These are phyloP conservation scores for Penicillium psychrofluorescens DNA, from an alignment of 495 filamentous ascomycete species.

Conservation along the genomic window DNA sequence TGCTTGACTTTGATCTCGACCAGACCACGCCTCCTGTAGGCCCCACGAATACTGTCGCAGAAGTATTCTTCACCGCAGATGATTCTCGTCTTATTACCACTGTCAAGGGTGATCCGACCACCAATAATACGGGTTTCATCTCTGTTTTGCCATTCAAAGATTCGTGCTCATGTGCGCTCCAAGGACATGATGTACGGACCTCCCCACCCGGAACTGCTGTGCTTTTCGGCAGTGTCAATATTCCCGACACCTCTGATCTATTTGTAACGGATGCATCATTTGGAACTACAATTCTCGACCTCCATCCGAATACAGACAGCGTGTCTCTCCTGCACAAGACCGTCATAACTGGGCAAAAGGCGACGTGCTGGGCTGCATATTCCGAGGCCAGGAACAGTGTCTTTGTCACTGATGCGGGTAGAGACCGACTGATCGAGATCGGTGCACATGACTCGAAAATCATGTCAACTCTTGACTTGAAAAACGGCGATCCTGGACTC, in stretches of 20 bases:
- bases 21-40: conserved; percentile 39
- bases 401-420: conserved; percentile 47
- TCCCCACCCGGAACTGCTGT: conserved; percentile 43
- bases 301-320: conserved; percentile 10
- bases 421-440: conserved; percentile 48
- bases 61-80: conserved; percentile 49
- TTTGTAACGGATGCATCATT: conserved; percentile 51
- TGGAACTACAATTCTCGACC: conserved; percentile 37
- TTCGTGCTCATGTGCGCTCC: neutral
- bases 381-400: conserved; percentile 20
- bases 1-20: too few relatives aligned
- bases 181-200: conserved; percentile 18
- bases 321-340: conserved; percentile 3
- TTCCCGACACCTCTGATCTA: conserved; percentile 32
- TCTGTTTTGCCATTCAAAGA: conserved; percentile 36
- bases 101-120: conserved; percentile 47
- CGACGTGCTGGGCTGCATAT: conserved; percentile 51
- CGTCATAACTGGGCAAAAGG: conserved; percentile 38
- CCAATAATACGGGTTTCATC: conserved; percentile 48
- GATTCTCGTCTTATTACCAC: conserved; percentile 42
- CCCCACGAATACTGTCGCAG: conserved; percentile 45
- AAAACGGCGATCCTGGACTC: conserved; percentile 42
- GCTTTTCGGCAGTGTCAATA: conserved; percentile 43
- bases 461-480: conserved; percentile 27
- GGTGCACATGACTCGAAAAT: conserved; percentile 10